These are phyloP conservation scores for Luffa acutangula DNA, from an alignment of 306 rosid species.

Conservation along the genomic window DNA sequence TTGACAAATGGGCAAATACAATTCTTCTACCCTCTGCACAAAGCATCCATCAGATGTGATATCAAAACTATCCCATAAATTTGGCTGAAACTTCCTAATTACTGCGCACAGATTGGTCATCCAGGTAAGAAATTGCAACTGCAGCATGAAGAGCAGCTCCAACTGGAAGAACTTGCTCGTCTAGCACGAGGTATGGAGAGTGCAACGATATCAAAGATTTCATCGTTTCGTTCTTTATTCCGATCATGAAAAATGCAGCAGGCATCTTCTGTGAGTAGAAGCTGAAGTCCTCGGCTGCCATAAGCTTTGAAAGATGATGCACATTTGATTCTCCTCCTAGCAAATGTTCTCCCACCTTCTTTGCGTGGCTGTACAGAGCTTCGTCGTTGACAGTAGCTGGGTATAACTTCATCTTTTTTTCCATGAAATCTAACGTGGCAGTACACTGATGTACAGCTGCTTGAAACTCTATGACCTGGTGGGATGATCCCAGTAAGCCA, in stretches of 20 bases:
- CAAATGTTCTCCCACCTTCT: conserved; percentile 35
- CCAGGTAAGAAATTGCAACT: conserved; percentile 37
- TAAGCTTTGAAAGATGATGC: conserved; percentile 6
- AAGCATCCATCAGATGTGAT: not conserved
- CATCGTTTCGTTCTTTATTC: conserved; percentile 24
- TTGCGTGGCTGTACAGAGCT: conserved; percentile 26
- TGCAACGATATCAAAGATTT: conserved; percentile 21
- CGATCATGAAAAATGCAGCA: conserved; percentile 28
- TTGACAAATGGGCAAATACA: not conserved
- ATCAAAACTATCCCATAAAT: not conserved
- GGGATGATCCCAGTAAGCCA: not conserved
- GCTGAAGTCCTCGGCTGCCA: conserved; percentile 52
- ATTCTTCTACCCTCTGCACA: not conserved
- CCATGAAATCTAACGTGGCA: conserved; percentile 39
- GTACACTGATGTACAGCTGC: conserved; percentile 28
- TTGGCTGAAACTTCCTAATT: not conserved
- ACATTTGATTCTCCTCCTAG: conserved; percentile 39
- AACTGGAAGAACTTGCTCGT: conserved; percentile 37
- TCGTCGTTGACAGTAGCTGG: conserved; percentile 32
- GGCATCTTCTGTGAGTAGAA: conserved; percentile 29
- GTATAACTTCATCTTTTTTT: conserved; percentile 16
- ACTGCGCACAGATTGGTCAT: not conserved
- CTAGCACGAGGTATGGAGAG: conserved; percentile 27
- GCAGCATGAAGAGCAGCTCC: conserved; percentile 48
- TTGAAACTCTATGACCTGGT: conserved; percentile 30